Percentiles rank a stretch among this genome's conserved stretches.
These are phyloP conservation scores for Waltergamsia citrina DNA, from an alignment of 2,329 filamentous ascomycete species.

Conservation along the genomic window DNA sequence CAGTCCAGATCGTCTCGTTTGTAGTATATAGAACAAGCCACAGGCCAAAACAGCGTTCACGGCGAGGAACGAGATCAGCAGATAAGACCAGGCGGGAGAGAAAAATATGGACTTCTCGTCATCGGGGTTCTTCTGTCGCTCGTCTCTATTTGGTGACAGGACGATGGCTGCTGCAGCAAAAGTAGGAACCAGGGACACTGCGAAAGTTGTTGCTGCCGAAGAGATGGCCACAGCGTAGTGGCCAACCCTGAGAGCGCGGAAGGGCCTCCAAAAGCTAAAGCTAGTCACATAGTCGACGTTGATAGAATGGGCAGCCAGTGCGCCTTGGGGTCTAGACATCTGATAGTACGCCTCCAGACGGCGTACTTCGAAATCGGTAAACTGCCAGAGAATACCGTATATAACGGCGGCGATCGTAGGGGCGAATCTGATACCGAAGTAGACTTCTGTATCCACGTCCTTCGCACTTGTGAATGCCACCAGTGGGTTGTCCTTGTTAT, in stretches of 20 bases:
- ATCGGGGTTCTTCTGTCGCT: conserved; percentile 29
- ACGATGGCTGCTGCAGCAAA: conserved; percentile 51
- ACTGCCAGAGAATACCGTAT: conserved; percentile 57
- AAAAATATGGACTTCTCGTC: conserved; percentile 45
- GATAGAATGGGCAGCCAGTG: conserved; percentile 54
- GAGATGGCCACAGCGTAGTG: conserved; percentile 63
- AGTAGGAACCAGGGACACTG: conserved; percentile 60
- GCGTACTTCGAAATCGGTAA: conserved; percentile 56
- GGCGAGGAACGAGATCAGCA: conserved; percentile 45
- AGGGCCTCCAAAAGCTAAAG: conserved; percentile 54
- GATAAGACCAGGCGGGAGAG: conserved; percentile 48
- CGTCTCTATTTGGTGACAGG: conserved; percentile 40
- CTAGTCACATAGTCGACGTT: conserved; percentile 68
- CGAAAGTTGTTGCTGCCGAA: conserved; percentile 53
- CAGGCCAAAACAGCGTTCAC: conserved; percentile 49
- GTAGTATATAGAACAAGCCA: conserved; percentile 50
- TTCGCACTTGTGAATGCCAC: conserved; percentile 38
- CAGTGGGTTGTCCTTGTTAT: conserved; percentile 29
- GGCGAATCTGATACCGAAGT: conserved; percentile 54
- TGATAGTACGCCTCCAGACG: conserved; percentile 60
- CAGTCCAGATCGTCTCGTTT: conserved; percentile 54
- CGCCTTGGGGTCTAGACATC: conserved; percentile 49
- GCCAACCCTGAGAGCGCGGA: conserved; percentile 49
- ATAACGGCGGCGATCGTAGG: conserved; percentile 52
- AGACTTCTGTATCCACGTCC: conserved; percentile 39